phyloP scores from a whole-genome alignment of 2,329 filamentous ascomycete species.

The Capronia coronata region DNA sequence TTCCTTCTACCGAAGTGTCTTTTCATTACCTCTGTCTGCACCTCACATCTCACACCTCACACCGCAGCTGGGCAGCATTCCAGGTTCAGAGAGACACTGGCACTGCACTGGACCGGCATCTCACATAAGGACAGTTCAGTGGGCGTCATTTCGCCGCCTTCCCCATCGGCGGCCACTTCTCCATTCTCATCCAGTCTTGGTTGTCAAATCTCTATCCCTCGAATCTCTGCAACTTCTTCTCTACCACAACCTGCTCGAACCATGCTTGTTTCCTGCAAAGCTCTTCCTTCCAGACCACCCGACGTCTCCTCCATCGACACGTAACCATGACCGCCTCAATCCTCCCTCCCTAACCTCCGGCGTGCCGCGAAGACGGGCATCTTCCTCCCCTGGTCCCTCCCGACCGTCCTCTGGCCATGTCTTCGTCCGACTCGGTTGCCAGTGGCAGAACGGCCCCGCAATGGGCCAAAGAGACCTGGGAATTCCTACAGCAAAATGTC shows the following conservation, averaged over 20 bases:
- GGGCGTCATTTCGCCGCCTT: background rate
- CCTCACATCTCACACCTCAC: no score
- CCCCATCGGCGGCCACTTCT: background rate
- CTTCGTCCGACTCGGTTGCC: background rate
- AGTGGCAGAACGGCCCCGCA: background rate
- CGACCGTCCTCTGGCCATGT: background rate
- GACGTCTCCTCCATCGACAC: background rate
- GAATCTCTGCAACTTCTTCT: no score
- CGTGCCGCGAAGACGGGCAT: background rate
- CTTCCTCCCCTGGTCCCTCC: background rate
- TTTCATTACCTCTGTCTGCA: no score
- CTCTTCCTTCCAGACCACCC: background rate
- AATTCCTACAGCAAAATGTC: slow-evolving; percentile 32
- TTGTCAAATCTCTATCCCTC: background rate
- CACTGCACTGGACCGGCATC: no score
- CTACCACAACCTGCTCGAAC: background rate
- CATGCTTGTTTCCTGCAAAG: background rate
- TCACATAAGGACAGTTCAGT: background rate
- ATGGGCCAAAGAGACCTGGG: slow-evolving; percentile 12
- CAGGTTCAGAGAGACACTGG: no score
- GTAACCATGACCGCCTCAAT: background rate
- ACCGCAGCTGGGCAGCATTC: no score
- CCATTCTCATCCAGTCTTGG: background rate
- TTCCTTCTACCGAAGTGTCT: no score
- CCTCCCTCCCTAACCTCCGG: background rate